Percentiles rank a stretch among this genome's conserved stretches.
Evolutionary conservation across 257 asterid species (phyloP).

Genomic region (Nicotiana paniculata): DNA sequence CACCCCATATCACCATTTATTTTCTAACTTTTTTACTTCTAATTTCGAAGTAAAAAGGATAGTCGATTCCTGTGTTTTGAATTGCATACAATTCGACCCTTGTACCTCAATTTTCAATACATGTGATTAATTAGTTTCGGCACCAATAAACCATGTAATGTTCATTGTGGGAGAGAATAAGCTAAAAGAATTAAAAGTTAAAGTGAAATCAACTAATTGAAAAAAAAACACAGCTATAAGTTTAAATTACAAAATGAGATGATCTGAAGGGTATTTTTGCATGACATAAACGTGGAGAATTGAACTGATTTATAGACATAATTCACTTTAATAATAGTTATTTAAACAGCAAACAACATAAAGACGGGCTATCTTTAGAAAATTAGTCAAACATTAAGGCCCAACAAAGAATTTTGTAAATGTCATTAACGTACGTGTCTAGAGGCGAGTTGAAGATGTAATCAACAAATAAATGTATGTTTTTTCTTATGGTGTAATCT

Average conservation of each 20-base stretch:
- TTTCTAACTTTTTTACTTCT: too few species aligned
- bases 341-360: not conserved
- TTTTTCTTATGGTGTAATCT: too few species aligned
- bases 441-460: too few species aligned
- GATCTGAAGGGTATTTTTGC: not conserved
- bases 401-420: not conserved
- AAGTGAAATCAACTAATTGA: too few species aligned
- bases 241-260: not conserved
- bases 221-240: not conserved
- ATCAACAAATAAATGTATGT: too few species aligned
- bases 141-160: not conserved
- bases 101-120: not conserved
- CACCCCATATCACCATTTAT: too few species aligned
- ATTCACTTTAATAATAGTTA: not conserved
- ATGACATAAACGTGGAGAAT: not conserved
- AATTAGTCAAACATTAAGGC: not conserved
- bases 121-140: not conserved
- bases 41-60: too few species aligned
- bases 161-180: not conserved
- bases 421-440: not conserved
- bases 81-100: too few species aligned
- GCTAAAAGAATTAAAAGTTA: too few species aligned
- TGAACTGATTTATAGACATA: not conserved
- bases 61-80: too few species aligned
- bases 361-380: not conserved